Base-by-base conservation (phyloP, 129 eudicot species). In the Logfia minima region DNA sequence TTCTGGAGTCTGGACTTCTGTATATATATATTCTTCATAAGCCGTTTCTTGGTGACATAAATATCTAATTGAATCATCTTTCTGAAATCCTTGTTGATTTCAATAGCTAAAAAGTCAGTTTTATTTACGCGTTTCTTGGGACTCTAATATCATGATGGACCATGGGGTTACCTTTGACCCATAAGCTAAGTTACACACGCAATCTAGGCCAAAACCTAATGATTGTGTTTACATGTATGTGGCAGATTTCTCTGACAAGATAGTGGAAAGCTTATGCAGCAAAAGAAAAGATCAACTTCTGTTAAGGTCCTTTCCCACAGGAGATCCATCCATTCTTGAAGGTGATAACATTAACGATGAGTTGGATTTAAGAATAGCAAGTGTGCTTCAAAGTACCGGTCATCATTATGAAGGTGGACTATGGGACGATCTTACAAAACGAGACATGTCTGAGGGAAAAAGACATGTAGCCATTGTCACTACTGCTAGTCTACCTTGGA, bases 401-500 rank as follows among this genome's bases (percentile, higher is more conserved):
- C 97, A 94, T 66, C 82, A 82, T 79, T 86, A 91, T 43, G 99
- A 91, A 62, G 92, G 92, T 70, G 97, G 96, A 52, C 64, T 91
- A 64, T 91, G 96, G 96, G 71, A 86, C 2, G 89, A 89, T 74
- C 52, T 86, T 6, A 51, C 51, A 24, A 89, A 86, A 75, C 88
- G 43, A 14, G 84, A 82, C 16, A 34, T 45, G 2, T 53, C 91
- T 5, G 85, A 89, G 24, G 77, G 83, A 74, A 86, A 89, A 88
- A 83, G 99, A 80, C 97, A 94, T 83, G 97, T 94, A 29, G 97
- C 99, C 72, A 94, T 94, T 34, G 99, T 94, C 68, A 94, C 99
- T 52, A 94, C 99, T 51, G 99, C 99, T 75, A 91, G 99, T 83
- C 92, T 94, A 52, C 99, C 99, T 34, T 94, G 99, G 99, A 91